A percentile compares a stretch with the other conserved stretches of the same genome.
Evolutionary conservation across 2,329 filamentous ascomycete species (phyloP).

Genomic region (Lasiodiplodia hormozganensis): DNA sequence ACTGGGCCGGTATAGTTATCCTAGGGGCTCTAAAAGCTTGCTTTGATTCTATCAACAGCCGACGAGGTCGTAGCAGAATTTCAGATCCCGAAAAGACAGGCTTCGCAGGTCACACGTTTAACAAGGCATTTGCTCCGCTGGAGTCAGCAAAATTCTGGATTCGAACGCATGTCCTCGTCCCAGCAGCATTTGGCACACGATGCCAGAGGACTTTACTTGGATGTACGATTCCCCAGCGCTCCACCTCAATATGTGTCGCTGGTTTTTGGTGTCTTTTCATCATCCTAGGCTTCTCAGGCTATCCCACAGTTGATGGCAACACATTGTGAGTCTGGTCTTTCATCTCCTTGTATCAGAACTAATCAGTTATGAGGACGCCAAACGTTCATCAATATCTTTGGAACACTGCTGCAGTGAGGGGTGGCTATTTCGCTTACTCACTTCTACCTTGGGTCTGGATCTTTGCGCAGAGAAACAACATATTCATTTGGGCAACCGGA

Average conservation of each 20-base stretch:
- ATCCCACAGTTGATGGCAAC: conserved; percentile 55
- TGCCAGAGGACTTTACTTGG: conserved; percentile 51
- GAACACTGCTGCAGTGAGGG: conserved; percentile 68
- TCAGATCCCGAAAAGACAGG: conserved; percentile 29
- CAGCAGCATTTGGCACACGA: conserved; percentile 52
- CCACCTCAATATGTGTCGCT: conserved; percentile 54
- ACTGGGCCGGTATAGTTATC: conserved; percentile 48
- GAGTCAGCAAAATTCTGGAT: conserved; percentile 40
- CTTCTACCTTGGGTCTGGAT: conserved; percentile 71
- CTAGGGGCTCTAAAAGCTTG: conserved; percentile 45
- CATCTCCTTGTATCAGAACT: background rate
- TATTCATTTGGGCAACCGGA: conserved; percentile 70
- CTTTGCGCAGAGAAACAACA: conserved; percentile 71
- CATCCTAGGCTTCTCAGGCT: conserved; percentile 52
- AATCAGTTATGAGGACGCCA: conserved; percentile 35
- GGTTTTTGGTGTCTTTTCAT: conserved; percentile 55
- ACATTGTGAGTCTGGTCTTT: conserved; percentile 50
- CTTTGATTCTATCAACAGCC: conserved; percentile 32
- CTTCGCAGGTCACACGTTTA: background rate
- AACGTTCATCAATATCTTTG: conserved; percentile 48
- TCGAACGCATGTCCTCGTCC: conserved; percentile 50
- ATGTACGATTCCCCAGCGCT: conserved; percentile 56
- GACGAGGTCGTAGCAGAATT: conserved; percentile 2
- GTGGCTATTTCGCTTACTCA: conserved; percentile 68
- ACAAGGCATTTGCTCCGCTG: conserved; percentile 4